Evolutionary conservation across 2,329 filamentous ascomycete genomes (phyloP).

Genomic region (Aspergillus sergii): DNA sequence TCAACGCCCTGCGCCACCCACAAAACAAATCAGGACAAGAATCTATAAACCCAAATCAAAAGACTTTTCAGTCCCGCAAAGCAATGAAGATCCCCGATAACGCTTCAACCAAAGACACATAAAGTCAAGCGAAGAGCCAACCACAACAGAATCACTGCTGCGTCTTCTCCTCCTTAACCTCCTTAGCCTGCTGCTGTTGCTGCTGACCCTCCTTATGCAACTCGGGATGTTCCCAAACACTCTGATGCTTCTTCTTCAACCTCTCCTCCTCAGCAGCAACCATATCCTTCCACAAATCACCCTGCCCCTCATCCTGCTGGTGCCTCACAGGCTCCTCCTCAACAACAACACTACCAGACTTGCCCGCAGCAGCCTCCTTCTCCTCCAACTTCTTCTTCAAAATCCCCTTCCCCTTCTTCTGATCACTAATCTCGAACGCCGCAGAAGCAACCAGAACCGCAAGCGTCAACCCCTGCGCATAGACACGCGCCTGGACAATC

Average conservation of each 20-base stretch:
- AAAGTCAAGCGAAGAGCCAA: too few relatives aligned
- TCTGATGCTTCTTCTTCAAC: slow-evolving; percentile 44
- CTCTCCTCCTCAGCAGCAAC: slow-evolving; percentile 51
- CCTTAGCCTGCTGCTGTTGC: not conserved
- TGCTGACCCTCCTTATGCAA: not conserved
- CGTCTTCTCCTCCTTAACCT: not conserved
- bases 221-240: slow-evolving; percentile 35
- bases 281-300: slow-evolving; percentile 82
- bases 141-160: not conserved
- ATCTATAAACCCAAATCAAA: slow-evolving; percentile 4
- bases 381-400: slow-evolving; percentile 66
- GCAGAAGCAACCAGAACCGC: slow-evolving; percentile 81
- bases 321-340: slow-evolving; percentile 82
- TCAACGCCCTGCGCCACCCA: not conserved
- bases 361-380: slow-evolving; percentile 66
- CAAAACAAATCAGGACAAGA: not conserved
- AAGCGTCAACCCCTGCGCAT: slow-evolving; percentile 86
- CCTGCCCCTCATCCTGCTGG: slow-evolving; percentile 65
- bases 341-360: slow-evolving; percentile 62
- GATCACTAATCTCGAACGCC: slow-evolving; percentile 79
- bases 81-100: not conserved
- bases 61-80: not conserved
- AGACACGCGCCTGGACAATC: slow-evolving; percentile 90
- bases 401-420: slow-evolving; percentile 64
- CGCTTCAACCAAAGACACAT: not conserved